Conservation (phyloP, 2,329 filamentous ascomycete species). For the Paramyrothecium sp. region DNA sequence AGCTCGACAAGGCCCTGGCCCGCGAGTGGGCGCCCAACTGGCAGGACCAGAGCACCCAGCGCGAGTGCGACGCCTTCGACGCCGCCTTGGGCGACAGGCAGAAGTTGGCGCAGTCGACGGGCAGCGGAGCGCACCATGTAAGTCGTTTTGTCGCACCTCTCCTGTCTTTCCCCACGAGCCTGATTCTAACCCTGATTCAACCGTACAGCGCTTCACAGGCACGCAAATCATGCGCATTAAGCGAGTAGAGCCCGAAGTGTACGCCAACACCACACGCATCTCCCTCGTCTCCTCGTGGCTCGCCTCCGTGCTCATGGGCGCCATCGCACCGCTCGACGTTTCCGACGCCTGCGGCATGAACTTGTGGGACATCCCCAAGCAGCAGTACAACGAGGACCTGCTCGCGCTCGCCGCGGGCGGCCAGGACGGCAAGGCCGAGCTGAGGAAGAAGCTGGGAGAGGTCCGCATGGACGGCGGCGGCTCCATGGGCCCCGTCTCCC, state of each 20-base stretch:
- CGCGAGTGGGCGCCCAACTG: slow-evolving; percentile 92
- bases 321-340: slow-evolving; percentile 86
- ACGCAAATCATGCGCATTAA: slow-evolving; percentile 91
- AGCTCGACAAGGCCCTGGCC: slow-evolving; percentile 72
- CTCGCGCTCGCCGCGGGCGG: slow-evolving; percentile 72
- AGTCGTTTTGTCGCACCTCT: slow-evolving; percentile 24
- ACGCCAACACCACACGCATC: slow-evolving; percentile 77
- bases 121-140: slow-evolving; percentile 93
- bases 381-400: slow-evolving; percentile 71
- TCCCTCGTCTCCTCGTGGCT: slow-evolving; percentile 95
- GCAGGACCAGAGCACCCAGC: slow-evolving; percentile 95
- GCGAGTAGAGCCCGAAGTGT: slow-evolving; percentile 76
- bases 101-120: slow-evolving; percentile 74
- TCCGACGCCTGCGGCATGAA: slow-evolving; percentile 97
- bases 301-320: slow-evolving; percentile 83
- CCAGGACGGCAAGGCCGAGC: slow-evolving; percentile 55
- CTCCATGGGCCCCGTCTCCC: slow-evolving; percentile 70
- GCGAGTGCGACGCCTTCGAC: slow-evolving; percentile 88
- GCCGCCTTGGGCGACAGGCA: slow-evolving; percentile 63
- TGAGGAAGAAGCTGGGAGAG: slow-evolving; percentile 76
- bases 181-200: slow-evolving; percentile 4
- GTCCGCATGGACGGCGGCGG: slow-evolving; percentile 79
- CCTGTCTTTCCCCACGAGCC: slow-evolving; percentile 3
- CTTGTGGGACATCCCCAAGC: slow-evolving; percentile 81
- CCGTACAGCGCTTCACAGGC: slow-evolving; percentile 82